These are phyloP conservation scores for Dissophora ornata DNA, from an alignment of 192 early-diverging fungal species.

Conservation along the genomic window DNA sequence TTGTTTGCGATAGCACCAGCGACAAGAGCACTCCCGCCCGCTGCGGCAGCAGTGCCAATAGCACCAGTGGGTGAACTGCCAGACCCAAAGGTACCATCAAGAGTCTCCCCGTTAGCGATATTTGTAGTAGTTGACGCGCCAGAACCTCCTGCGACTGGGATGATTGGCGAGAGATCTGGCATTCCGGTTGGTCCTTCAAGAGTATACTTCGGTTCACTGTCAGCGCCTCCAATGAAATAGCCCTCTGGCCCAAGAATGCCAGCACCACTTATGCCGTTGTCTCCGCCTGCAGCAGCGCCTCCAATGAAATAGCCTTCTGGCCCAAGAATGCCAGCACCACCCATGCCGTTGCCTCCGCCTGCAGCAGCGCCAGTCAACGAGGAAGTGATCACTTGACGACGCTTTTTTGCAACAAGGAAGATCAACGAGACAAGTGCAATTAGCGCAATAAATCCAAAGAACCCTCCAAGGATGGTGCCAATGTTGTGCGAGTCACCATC, in stretches of 20 bases:
- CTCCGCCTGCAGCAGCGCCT: not conserved
- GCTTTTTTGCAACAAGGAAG: conserved; percentile 25
- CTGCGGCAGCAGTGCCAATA: not conserved
- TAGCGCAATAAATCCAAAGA: conserved; percentile 10
- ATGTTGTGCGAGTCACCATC: not conserved
- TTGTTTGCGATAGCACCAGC: conserved; percentile 9
- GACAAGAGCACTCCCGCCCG: conserved; percentile 9
- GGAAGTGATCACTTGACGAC: conserved; percentile 12
- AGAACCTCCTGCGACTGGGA: not conserved
- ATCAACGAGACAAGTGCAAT: conserved; percentile 24
- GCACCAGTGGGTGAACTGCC: conserved; percentile 12
- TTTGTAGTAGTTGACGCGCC: not conserved
- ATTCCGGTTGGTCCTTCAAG: not conserved
- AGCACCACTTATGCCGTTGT: conserved; percentile 7
- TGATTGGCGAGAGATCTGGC: conserved; percentile 6
- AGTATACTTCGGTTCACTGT: conserved; percentile 9
- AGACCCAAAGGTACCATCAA: not conserved
- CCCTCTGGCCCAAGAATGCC: conserved; percentile 10
- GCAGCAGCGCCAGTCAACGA: not conserved
- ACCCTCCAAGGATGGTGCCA: conserved; percentile 12
- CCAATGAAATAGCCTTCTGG: conserved; percentile 13
- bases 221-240: not conserved
- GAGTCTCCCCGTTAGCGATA: not conserved
- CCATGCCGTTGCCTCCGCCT: not conserved
- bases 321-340: conserved; percentile 3